Conservation (phyloP, 768 basidiomycete species). For the Boletus speciosus region DNA sequence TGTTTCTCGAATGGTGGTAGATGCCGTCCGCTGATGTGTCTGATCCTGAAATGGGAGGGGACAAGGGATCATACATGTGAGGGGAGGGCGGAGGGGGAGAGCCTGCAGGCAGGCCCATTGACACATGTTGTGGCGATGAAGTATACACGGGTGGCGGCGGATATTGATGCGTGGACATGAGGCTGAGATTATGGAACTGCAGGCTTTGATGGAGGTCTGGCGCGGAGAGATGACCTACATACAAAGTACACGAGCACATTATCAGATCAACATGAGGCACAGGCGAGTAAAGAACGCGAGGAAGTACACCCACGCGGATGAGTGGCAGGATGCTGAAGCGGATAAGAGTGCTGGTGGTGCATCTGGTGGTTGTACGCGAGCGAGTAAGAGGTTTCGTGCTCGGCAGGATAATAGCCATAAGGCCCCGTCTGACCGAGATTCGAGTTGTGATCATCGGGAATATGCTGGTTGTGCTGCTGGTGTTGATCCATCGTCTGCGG, state of each 20-base stretch:
- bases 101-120: constrained; percentile 57
- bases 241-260: constrained; percentile 48
- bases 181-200: constrained; percentile 58
- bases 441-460: constrained; percentile 47
- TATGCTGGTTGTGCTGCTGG: constrained; percentile 41
- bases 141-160: constrained; percentile 54
- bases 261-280: constrained; percentile 66
- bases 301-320: constrained; percentile 70
- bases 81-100: constrained; percentile 75
- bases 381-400: constrained; percentile 54
- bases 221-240: constrained; percentile 59
- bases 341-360: constrained; percentile 48
- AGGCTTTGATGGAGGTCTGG: constrained; percentile 66
- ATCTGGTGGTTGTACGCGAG: constrained; percentile 50
- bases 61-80: constrained; percentile 80
- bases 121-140: constrained; percentile 64
- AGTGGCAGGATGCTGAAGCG: constrained; percentile 53
- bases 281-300: constrained; percentile 39
- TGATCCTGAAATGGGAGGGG: constrained; percentile 85
- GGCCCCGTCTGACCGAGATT: constrained; percentile 38
- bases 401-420: constrained; percentile 52
- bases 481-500: constrained; percentile 43
- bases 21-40: constrained; percentile 83
- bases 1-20: constrained; percentile 74
- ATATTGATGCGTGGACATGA: constrained; percentile 69